Evolutionary conservation across 1,284 basidiomycete species (phyloP), one percentile per base, ranked within the genome.

Genomic region (Tetrapyrgos nigripes): DNA sequence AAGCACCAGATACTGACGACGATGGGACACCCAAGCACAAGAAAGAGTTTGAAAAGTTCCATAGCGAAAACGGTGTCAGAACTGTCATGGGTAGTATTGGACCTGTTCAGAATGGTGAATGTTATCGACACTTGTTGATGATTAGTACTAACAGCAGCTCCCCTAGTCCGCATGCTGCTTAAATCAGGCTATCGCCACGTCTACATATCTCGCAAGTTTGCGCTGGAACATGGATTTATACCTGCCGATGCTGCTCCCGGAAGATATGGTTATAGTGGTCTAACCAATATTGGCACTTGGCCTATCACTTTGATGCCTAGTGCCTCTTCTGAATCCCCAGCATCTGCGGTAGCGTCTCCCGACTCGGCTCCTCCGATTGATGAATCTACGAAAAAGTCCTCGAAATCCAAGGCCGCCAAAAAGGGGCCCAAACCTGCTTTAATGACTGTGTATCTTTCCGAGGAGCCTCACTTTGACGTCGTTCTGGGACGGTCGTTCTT

Each of bases 401-500:
- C 50, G 50, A 2, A 55, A 17, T 28, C 48, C 19, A 57, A 57
- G 27, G 48, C n/a, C 29, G 27, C n/a, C 10, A n/a, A 11, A 23
- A 52, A 58, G 50, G 66, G 67, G 17, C 64, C 66, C n/a, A 71
- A 75, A 64, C 55, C 70, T 44, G 74, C 75, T 14, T 59, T 76
- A 68, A 70, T 83, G 53, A 60, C 82, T 1, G 90, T 93, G 1
- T 93, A 93, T 76, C 80, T 98, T 31, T 92, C 92, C 9, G 97
- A 99, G 73, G 96, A 98, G 74, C 89, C 91, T 23, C 96, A 98
- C 73, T 99, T 99, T 76, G 96, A 98, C 67, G 94, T 98, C 50
- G 93, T 98, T 21, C 83, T 99, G 2, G 97, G 97, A 3, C 84
- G 97, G 44, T 90, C 92, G 29, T 99, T 98, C 79, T 91, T 96